phyloP scores from a whole-genome alignment of 2,329 filamentous ascomycete genomes.

The Fusarium coicis region DNA sequence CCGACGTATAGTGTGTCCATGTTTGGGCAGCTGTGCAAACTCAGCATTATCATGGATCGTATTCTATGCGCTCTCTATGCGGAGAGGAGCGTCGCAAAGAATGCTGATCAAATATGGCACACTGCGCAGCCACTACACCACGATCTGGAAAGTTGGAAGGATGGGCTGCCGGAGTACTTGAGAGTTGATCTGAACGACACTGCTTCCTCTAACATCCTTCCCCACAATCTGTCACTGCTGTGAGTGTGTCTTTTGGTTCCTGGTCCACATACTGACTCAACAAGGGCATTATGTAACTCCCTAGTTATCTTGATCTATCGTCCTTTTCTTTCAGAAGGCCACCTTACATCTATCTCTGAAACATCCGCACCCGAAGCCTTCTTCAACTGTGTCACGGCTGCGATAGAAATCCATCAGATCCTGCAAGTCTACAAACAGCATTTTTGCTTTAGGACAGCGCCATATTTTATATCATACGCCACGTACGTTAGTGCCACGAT shows the following conservation, averaged over 20 bases:
- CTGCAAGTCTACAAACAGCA: constrained; percentile 54
- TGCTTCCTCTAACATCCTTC: constrained; percentile 42
- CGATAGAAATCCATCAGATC: constrained; percentile 55
- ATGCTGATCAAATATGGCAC: constrained; percentile 44
- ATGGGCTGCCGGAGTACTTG: constrained; percentile 53
- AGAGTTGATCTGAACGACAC: neutral
- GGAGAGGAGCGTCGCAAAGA: constrained; percentile 47
- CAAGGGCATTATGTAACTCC: constrained; percentile 56
- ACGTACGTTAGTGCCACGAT: constrained; percentile 65
- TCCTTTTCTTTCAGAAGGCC: constrained; percentile 60
- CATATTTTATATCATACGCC: constrained; percentile 63
- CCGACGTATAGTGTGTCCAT: constrained; percentile 55
- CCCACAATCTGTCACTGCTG: constrained; percentile 1
- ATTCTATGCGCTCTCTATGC: constrained; percentile 57
- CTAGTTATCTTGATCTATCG: constrained; percentile 62
- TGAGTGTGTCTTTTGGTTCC: neutral
- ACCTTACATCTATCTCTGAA: constrained; percentile 54
- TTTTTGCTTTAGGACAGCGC: constrained; percentile 57
- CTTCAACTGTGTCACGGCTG: constrained; percentile 55
- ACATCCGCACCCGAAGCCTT: constrained; percentile 55
- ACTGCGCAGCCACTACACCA: constrained; percentile 49
- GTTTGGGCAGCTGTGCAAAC: constrained; percentile 53
- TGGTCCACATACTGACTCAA: accelerated
- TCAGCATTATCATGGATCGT: constrained; percentile 58
- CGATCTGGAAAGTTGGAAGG: constrained; percentile 55